Base-by-base conservation (phyloP, 129 eudicot genomes). In the Tagetes erecta region DNA sequence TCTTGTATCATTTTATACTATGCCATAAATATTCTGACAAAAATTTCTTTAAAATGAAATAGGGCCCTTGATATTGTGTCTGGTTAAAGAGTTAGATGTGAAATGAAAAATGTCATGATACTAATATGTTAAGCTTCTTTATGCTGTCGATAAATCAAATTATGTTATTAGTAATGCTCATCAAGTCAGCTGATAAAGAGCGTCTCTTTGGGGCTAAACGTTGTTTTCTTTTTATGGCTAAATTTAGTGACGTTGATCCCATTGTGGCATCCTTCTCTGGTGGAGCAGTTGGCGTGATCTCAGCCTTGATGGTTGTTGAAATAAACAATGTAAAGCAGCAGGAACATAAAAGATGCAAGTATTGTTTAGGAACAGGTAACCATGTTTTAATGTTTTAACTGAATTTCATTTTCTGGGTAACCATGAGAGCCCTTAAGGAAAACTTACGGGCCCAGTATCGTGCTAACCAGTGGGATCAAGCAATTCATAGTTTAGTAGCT, bases 51-150 rank as follows among this genome's bases (percentile, higher is more conserved):
- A 13, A 40, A 30, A 45, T n/a, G n/a, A 66, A 65, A 10, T 39
- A 10, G 39, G 40, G 45, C 51, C 12, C n/a, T 44, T 6, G 51
- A 64, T 37, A 39, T 53, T 0, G 44, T 64, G 79, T 31, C 42
- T 38, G 35, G 56, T 75, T 50, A 65, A 75, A 50, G 72, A 75
- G 7, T 38, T 13, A 27, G 5, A 39, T 3, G 42, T 65, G 64
- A 50, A 75, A 4, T 59, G 37, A 60, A 37, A 73, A 60, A 44
- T 73, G 6, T 45, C 36, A 60, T 45, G 60, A 4, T 73, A 46
- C 67, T 56, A 30, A 56, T 10, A 56, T 20, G 53, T 3, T 31
- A 30, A 40, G n/a, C 53, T 12, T 67, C 37, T 51, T 75, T 27
- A 64, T 49, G 46, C 46, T 52, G 30, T 31, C 40, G 60, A n/a